Percentiles rank a stretch among this genome's conserved stretches.
Evolutionary conservation across 345 rosid species (phyloP).

Genomic region (Erodium maritimum): DNA sequence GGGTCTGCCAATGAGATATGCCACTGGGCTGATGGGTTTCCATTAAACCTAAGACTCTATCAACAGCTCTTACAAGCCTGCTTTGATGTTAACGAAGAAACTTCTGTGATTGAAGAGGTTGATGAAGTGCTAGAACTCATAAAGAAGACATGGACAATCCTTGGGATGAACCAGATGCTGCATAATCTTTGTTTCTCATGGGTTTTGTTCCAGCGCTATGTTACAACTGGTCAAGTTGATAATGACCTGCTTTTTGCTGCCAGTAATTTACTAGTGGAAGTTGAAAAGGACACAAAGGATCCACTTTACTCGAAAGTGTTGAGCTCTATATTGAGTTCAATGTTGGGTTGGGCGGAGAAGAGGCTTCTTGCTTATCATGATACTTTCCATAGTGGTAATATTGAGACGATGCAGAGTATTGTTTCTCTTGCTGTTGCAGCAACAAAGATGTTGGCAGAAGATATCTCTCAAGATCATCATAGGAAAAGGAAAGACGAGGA

Average conservation of each 20-base stretch:
- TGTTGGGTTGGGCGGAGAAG: constrained; percentile 83
- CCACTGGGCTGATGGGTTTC: constrained; percentile 95
- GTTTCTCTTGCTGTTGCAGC: constrained; percentile 60
- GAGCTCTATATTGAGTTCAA: constrained; percentile 48
- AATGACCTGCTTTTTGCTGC: constrained; percentile 70
- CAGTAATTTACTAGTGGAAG: constrained; percentile 62
- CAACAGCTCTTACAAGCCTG: constrained; percentile 49
- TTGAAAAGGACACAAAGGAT: constrained; percentile 63
- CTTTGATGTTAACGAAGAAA: constrained; percentile 71
- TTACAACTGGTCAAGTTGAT: constrained; percentile 47
- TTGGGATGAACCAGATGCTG: constrained; percentile 54
- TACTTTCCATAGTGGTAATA: constrained; percentile 51
- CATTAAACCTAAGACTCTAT: constrained; percentile 66
- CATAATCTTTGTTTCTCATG: constrained; percentile 79
- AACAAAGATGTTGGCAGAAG: constrained; percentile 55
- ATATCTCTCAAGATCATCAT: constrained; percentile 37
- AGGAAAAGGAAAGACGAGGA: constrained; percentile 37
- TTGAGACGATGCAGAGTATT: constrained; percentile 47
- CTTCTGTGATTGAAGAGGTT: constrained; percentile 71
- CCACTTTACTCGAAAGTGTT: constrained; percentile 47
- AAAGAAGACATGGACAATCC: constrained; percentile 84
- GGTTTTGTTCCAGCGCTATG: constrained; percentile 82
- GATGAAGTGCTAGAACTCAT: constrained; percentile 80
- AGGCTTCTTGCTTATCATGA: constrained; percentile 63
- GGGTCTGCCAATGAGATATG: constrained; percentile 41